Percentiles rank a stretch among this genome's conserved stretches.
phyloP scores from a whole-genome alignment of 2,329 filamentous ascomycete genomes.

The Phialophora verrucosa region DNA sequence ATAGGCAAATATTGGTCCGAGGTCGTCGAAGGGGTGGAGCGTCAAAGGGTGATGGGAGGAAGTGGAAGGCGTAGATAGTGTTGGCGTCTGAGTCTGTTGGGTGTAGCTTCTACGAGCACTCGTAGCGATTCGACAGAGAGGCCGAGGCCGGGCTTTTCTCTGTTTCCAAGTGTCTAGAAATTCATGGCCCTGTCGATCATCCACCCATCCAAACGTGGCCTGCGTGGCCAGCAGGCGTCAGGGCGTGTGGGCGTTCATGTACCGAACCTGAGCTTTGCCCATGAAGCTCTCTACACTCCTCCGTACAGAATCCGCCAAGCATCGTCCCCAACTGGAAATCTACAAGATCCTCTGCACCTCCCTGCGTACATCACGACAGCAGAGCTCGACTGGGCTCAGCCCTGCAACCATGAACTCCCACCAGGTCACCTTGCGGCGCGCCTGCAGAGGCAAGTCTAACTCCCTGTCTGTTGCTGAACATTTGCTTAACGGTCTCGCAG shows the following conservation, averaged over 20 bases:
- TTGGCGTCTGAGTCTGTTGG: not conserved
- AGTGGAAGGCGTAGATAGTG: not conserved
- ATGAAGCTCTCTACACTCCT: not conserved
- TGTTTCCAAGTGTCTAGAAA: not conserved
- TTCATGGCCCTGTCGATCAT: slow-evolving; percentile 13
- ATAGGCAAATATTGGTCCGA: not conserved
- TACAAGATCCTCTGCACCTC: no score
- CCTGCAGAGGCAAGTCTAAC: slow-evolving; percentile 24
- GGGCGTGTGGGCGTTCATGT: not conserved
- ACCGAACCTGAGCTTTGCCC: not conserved
- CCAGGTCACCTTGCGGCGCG: slow-evolving; percentile 26
- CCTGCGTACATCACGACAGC: not conserved
- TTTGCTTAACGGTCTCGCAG: slow-evolving; percentile 2
- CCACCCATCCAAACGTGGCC: not conserved
- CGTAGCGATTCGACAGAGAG: not conserved
- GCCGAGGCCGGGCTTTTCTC: slow-evolving; percentile 13
- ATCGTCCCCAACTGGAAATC: not conserved
- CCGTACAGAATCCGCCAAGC: not conserved
- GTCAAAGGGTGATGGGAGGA: not conserved
- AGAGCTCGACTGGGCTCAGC: slow-evolving; percentile 4
- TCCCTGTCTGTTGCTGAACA: slow-evolving; percentile 2
- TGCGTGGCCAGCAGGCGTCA: not conserved
- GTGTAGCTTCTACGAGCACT: not conserved
- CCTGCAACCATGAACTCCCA: slow-evolving; percentile 24
- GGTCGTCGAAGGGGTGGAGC: not conserved